Evolutionary conservation across 768 basidiomycete species (phyloP), one percentile per base, ranked within the genome.

Genomic region (Amanita exitialis): DNA sequence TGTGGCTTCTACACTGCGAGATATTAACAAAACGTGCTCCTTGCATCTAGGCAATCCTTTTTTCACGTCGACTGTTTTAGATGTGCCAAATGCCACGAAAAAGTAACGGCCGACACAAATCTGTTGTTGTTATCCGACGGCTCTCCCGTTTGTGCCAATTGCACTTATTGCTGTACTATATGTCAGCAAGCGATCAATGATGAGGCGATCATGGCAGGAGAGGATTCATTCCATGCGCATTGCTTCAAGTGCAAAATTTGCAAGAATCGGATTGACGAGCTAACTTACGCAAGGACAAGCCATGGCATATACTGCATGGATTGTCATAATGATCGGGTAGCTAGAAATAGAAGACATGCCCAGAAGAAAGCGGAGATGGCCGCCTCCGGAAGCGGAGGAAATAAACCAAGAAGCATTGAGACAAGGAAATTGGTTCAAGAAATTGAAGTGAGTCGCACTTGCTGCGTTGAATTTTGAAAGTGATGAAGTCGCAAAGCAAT

Each of bases 251-350:
- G 96, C 72, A 86, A 90, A 61, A 86, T 92, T 47, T 99, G 96
- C 72, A 82, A 80, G 64, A 86, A 87, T 62, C 79, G 91, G 52
- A 99, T 99, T 56, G 94, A 98, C 67, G 96, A 99, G 65, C 80
- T 98, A 47, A 92, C 98, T 51, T 99, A 97, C 56, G 96, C 96
- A 53, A 98, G 98, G 73, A 98, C 96, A 0, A 90, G 83, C 54
- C 90, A 96, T 61, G 96, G 96, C 49, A 97, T 98, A 51, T 98
- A 98, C 64, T 99, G 96, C 64, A 98, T 95, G 96, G 79, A 83
- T 44, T 99, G 96, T 61, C 96, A 99, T 63, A 97, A 92, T 66
- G 91, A 97, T 53, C 88, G 96, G 54, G 96, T 98, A 69, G 91
- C 90, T 32, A 83, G 89, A 58, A 93, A 92, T 56, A 71, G 92